phyloP scores from a whole-genome alignment of 2,329 filamentous ascomycete species.

The Magnaporthiopsis rhizophila region DNA sequence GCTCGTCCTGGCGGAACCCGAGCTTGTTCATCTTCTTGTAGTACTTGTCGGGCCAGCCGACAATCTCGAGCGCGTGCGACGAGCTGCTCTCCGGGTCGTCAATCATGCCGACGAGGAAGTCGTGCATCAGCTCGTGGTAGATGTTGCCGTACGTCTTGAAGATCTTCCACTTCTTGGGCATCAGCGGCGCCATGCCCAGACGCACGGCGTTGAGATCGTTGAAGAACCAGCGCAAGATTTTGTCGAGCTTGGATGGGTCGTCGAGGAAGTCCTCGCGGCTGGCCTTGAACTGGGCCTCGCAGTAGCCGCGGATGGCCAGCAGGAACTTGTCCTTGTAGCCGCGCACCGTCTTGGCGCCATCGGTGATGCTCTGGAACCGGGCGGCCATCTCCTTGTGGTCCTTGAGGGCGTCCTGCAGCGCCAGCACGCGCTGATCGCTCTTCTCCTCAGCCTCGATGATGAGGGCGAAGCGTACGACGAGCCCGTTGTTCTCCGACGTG shows the following conservation, averaged over 20 bases:
- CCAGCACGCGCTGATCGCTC: conserved; percentile 85
- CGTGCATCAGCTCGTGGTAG: conserved; percentile 93
- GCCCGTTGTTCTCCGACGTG: conserved; percentile 74
- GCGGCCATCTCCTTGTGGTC: conserved; percentile 93
- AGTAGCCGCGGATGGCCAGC: conserved; percentile 66
- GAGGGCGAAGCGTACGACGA: conserved; percentile 85
- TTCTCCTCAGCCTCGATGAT: conserved; percentile 95
- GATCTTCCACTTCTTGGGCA: conserved; percentile 96
- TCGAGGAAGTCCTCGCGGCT: conserved; percentile 69
- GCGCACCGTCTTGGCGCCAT: conserved; percentile 82
- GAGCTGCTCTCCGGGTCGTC: conserved; percentile 80
- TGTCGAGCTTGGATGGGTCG: conserved; percentile 76
- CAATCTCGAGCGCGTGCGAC: conserved; percentile 80
- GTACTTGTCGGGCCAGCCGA: conserved; percentile 94
- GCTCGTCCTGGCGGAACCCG: conserved; percentile 67
- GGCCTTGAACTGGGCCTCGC: conserved; percentile 65
- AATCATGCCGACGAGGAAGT: conserved; percentile 76
- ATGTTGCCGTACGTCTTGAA: conserved; percentile 82
- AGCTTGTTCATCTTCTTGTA: conserved; percentile 93
- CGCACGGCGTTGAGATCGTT: conserved; percentile 95
- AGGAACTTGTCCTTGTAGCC: conserved; percentile 97
- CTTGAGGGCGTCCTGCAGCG: conserved; percentile 86
- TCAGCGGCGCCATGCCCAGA: conserved; percentile 80
- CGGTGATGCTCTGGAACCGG: conserved; percentile 90
- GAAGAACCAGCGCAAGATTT: conserved; percentile 92